These are phyloP conservation scores for Scutellaria barbata DNA, from an alignment of 257 asterid genomes.

Conservation along the genomic window DNA sequence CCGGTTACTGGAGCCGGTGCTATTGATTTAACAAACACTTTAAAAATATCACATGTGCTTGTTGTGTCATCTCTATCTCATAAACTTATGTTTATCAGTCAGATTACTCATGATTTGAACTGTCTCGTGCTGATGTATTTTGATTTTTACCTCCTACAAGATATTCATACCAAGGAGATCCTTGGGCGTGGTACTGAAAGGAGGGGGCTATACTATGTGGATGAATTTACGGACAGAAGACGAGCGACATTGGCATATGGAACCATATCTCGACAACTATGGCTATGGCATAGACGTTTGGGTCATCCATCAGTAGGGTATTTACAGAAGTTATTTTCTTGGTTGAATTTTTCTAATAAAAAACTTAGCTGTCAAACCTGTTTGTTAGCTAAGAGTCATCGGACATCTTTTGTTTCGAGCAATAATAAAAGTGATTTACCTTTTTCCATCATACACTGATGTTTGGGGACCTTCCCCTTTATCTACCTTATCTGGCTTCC, in stretches of 20 bases:
- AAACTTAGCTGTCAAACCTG: neutral
- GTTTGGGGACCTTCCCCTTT: no score
- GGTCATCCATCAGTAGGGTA: conserved; percentile 8
- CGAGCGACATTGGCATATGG: neutral
- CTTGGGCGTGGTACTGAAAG: conserved; percentile 36
- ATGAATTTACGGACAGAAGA: neutral
- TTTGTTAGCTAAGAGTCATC: neutral
- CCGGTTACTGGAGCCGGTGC: no score
- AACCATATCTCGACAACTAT: neutral
- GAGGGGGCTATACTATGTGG: conserved; percentile 30
- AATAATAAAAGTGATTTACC: neutral
- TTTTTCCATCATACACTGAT: neutral
- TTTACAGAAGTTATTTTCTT: neutral
- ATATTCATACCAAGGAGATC: conserved; percentile 10
- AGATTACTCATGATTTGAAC: no score
- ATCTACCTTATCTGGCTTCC: no score
- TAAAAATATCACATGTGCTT: no score
- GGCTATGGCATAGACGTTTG: conserved; percentile 12
- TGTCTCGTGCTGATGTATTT: neutral
- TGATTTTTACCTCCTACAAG: neutral
- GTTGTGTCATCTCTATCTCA: no score
- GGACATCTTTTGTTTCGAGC: neutral
- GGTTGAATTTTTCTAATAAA: neutral
- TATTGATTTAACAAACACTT: no score
- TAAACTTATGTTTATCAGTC: no score